These are phyloP conservation scores for Globisporangium camurandrum DNA, from an alignment of 352 stramenopile genomes.

Conservation along the genomic window DNA sequence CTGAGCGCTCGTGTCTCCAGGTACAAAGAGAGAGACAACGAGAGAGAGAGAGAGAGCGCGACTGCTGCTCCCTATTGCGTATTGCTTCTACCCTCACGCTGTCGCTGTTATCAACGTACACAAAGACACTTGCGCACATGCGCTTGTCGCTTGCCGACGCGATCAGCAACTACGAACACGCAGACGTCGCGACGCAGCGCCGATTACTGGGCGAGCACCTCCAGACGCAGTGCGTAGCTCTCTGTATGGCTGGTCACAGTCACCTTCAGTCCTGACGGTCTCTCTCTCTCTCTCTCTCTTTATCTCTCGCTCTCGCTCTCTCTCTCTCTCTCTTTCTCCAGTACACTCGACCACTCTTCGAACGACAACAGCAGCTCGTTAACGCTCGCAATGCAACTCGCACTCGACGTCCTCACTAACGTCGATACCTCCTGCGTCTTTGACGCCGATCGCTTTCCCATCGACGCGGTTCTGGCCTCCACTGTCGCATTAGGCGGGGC, in stretches of 20 bases:
- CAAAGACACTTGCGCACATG: constrained; percentile 9
- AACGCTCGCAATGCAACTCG: constrained; percentile 11
- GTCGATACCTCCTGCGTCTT: background rate
- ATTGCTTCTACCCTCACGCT: background rate
- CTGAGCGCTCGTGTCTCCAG: constrained; percentile 1
- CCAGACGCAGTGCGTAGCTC: constrained; percentile 3
- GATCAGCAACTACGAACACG: background rate
- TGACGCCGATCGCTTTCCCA: background rate
- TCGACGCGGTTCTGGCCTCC: background rate
- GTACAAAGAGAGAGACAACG: background rate
- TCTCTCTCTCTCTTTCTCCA: too few relatives aligned
- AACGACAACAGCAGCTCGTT: too few relatives aligned
- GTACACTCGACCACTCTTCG: too few relatives aligned
- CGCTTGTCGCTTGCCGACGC: constrained; percentile 5
- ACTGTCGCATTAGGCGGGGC: constrained; percentile 4
- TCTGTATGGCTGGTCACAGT: background rate
- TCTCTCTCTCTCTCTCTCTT: too few relatives aligned
- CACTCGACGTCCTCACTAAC: constrained; percentile 5
- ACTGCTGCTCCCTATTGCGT: background rate
- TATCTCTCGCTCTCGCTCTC: too few relatives aligned
- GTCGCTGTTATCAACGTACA: background rate
- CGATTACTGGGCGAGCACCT: constrained; percentile 6
- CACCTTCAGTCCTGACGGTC: background rate
- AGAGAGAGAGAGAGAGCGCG: too few relatives aligned
- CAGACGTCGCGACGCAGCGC: background rate